phyloP scores from a whole-genome alignment of 2,329 filamentous ascomycete species.

The Aspergillus ibericus region DNA sequence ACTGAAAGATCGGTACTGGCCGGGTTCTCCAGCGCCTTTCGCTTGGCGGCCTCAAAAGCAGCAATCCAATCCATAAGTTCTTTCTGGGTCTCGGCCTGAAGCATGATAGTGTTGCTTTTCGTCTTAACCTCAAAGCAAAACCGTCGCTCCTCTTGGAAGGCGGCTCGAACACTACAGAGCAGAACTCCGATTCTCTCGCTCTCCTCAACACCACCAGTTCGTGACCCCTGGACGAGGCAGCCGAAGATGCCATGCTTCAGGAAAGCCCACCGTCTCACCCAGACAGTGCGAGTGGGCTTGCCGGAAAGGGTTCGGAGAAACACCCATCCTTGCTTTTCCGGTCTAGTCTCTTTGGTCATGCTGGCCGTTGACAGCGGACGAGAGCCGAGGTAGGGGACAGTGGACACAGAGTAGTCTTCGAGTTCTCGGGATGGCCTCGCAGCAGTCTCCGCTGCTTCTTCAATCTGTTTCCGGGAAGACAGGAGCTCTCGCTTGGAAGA shows the following conservation, averaged over 20 bases:
- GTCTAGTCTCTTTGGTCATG: constrained; percentile 49
- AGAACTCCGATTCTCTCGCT: constrained; percentile 95
- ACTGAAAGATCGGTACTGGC: constrained; percentile 51
- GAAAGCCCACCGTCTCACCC: constrained; percentile 93
- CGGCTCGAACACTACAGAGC: constrained; percentile 87
- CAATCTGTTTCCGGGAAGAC: constrained; percentile 75
- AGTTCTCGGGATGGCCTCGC: constrained; percentile 85
- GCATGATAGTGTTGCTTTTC: constrained; percentile 82
- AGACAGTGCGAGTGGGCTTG: constrained; percentile 85
- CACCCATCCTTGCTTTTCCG: constrained; percentile 93
- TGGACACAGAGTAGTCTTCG: constrained; percentile 87
- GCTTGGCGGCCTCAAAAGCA: constrained; percentile 91
- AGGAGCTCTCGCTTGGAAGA: constrained; percentile 80
- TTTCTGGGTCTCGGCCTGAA: constrained; percentile 89
- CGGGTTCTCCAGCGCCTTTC: constrained; percentile 79
- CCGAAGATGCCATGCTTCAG: constrained; percentile 95
- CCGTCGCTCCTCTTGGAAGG: constrained; percentile 85
- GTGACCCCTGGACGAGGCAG: constrained; percentile 79
- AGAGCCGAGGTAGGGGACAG: constrained; percentile 79
- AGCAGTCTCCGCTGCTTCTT: constrained; percentile 69
- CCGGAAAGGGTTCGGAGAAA: constrained; percentile 78
- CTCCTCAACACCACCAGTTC: constrained; percentile 83
- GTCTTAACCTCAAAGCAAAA: constrained; percentile 99
- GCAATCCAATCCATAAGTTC: constrained; percentile 95
- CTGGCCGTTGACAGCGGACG: constrained; percentile 66